Base-by-base conservation (phyloP, 257 asterid genomes). In the Catharanthus roseus region DNA sequence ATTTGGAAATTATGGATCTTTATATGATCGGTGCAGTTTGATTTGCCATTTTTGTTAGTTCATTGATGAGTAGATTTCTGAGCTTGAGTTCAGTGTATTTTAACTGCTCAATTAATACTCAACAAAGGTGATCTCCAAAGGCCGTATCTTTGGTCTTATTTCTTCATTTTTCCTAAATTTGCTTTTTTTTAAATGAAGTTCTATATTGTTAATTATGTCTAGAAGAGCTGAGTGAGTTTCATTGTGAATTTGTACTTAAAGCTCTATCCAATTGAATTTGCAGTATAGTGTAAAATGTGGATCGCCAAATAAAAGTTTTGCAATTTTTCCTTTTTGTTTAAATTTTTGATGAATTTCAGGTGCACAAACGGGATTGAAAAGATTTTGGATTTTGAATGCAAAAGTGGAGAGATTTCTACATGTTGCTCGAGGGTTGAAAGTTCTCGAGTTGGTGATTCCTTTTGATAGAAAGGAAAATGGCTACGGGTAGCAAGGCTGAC, bases 401-500 rank as follows among this genome's bases (percentile, higher is more conserved):
- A 87, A 60, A 77, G 82, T 71, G 74, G 61, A 33, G 42, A 34
- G 71, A 69, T 64, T 66, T 74, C 68, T 72, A 51, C 65, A 61
- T 81, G 82, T 83, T 86, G 81, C 85, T 80, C 66, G 80, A 77
- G 83, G 84, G 86, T 79, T 80, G 80, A 84, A 69, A 63, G 51
- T 71, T 83, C 76, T 55, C 74, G 75, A 67, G 67, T 74, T 72
- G 65, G 34, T 76, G 81, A 68, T 81, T 62, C 76, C 73, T 65
- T 38, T 53, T 64, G 71, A 70, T 70, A 44, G 67, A 77, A 72
- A 72, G 63, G 76, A 65, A 55, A 75, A 93, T 93, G 99, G 96
- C 96, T 47, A 88, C 97, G 55, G 39, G 93, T 75, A 89, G 84
- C 88, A 89, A 87, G 87, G 97, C 96, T 67, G 93, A 95, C 70